Conservation (phyloP, 768 basidiomycete genomes). For the Podaxis rugospora region DNA sequence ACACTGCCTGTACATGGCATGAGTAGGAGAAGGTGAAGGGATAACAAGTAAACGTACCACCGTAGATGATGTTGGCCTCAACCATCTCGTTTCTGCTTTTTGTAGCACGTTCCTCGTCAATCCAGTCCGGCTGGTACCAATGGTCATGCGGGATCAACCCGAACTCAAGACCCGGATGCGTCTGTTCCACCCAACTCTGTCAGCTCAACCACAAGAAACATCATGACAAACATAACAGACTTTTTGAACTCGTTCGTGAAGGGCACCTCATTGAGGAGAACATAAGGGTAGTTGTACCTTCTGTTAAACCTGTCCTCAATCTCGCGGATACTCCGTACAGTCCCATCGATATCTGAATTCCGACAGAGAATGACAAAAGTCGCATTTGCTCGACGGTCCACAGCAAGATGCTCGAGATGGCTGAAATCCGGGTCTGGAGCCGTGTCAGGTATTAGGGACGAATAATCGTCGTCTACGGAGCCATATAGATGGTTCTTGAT, state of each 20-base stretch:
- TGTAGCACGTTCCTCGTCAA: constrained; percentile 65
- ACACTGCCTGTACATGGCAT: constrained; percentile 20
- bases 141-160: constrained; percentile 61
- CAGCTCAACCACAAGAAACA: neutral
- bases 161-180: constrained; percentile 37
- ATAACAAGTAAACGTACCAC: constrained; percentile 19
- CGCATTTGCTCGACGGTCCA: constrained; percentile 31
- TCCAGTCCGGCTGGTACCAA: constrained; percentile 73
- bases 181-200: constrained; percentile 12
- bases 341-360: constrained; percentile 59
- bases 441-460: neutral
- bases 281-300: constrained; percentile 74
- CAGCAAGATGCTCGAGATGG: constrained; percentile 9
- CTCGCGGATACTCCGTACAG: constrained; percentile 64
- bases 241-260: constrained; percentile 75
- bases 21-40: neutral
- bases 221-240: constrained; percentile 28
- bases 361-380: constrained; percentile 54
- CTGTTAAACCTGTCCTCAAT: constrained; percentile 84
- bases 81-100: constrained; percentile 57
- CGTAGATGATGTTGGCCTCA: constrained; percentile 39
- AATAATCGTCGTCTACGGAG: neutral
- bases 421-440: neutral
- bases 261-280: constrained; percentile 79
- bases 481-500: constrained; percentile 21